Evolutionary conservation across 495 filamentous ascomycete species (phyloP).

Genomic region (Aspergillus nanangensis): DNA sequence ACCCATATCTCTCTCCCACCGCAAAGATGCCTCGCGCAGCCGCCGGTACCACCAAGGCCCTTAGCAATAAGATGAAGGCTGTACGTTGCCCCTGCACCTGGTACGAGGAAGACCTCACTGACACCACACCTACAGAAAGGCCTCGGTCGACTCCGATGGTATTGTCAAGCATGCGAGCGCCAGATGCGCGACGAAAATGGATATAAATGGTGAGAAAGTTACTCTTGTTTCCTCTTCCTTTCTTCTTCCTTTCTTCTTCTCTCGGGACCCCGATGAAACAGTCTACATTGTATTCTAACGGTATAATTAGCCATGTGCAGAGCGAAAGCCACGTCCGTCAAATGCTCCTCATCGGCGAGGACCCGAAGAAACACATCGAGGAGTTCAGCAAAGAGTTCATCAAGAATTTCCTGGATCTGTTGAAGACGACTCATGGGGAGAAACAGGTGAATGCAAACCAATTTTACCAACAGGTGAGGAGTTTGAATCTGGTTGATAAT

Average conservation of each 20-base stretch:
- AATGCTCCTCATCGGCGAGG: slow-evolving; percentile 79
- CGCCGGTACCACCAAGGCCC: slow-evolving; percentile 77
- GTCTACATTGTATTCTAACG: no score
- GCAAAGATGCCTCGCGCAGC: slow-evolving; percentile 91
- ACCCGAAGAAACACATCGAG: slow-evolving; percentile 73
- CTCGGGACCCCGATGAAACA: no score
- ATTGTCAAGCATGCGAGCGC: slow-evolving; percentile 42
- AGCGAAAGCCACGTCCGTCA: slow-evolving; percentile 80
- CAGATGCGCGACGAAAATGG: slow-evolving; percentile 51
- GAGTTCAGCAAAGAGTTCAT: slow-evolving; percentile 74
- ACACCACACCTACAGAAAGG: slow-evolving; percentile 57
- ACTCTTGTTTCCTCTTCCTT: no score
- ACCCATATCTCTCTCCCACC: not conserved
- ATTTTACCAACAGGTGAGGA: slow-evolving; percentile 94
- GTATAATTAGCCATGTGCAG: slow-evolving; percentile 66
- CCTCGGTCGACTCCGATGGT: slow-evolving; percentile 81
- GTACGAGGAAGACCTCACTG: not conserved
- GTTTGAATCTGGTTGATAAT: no score
- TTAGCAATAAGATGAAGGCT: slow-evolving; percentile 80
- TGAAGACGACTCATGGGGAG: slow-evolving; percentile 78
- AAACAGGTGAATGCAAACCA: slow-evolving; percentile 82
- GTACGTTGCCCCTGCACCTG: slow-evolving; percentile 11
- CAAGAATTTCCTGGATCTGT: slow-evolving; percentile 68
- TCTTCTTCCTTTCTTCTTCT: not conserved
- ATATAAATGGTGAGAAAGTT: slow-evolving; percentile 48